A percentile compares a stretch with the other conserved stretches of the same genome.
These are phyloP conservation scores for Striga hermonthica DNA, from an alignment of 305 asterid species.

Conservation along the genomic window DNA sequence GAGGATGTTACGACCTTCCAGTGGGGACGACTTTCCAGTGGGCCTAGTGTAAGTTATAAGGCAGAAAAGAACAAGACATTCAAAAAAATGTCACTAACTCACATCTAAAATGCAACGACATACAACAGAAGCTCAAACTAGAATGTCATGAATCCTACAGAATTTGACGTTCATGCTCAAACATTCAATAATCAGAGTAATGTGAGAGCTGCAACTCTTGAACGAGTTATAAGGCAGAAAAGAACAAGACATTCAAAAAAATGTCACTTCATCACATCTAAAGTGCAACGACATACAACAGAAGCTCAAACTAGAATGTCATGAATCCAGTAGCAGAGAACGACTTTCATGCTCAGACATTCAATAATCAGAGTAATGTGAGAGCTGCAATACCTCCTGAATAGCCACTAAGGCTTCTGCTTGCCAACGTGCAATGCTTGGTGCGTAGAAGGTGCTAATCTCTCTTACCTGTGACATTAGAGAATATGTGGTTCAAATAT, in stretches of 20 bases:
- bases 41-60: constrained; percentile 9
- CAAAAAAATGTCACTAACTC: background rate
- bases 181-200: constrained; percentile 2
- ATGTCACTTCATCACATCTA: constrained; percentile 12
- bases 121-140: constrained; percentile 12
- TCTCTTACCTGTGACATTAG: constrained; percentile 70
- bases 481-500: constrained; percentile 27
- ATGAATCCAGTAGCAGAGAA: constrained; percentile 25
- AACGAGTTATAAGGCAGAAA: too few relatives aligned
- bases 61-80: constrained; percentile 18
- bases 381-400: constrained; percentile 72
- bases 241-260: constrained; percentile 9
- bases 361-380: constrained; percentile 7
- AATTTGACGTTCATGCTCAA: constrained; percentile 19
- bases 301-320: constrained; percentile 20
- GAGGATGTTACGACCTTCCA: constrained; percentile 12
- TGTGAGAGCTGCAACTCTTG: constrained; percentile 53
- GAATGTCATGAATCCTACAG: constrained; percentile 24
- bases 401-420: constrained; percentile 84
- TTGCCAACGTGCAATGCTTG: constrained; percentile 71
- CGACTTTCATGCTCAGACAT: constrained; percentile 17
- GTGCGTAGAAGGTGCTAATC: constrained; percentile 46
- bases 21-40: constrained; percentile 1
- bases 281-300: background rate
- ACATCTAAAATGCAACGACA: constrained; percentile 6